A percentile compares a stretch with the other conserved stretches of the same genome.
phyloP scores from a whole-genome alignment of 169 alveolate genomes.

The Plasmodium cynomolgi region DNA sequence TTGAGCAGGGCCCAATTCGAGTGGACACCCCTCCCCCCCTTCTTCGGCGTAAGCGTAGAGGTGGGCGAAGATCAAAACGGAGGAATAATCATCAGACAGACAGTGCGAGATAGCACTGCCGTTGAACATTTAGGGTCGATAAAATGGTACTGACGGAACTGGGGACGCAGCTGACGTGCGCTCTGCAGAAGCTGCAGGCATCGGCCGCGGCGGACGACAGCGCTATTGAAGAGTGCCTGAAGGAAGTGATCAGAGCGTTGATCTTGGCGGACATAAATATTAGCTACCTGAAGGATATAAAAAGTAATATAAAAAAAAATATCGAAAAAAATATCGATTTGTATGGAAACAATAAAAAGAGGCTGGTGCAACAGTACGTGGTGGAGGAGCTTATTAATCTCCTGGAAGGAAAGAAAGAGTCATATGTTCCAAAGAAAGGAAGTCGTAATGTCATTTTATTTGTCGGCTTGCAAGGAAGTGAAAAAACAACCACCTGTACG shows the following conservation, averaged over 20 bases:
- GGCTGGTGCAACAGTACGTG: constrained; percentile 82
- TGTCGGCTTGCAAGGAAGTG: constrained; percentile 99
- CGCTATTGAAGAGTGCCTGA: constrained; percentile 91
- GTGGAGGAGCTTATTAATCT: constrained; percentile 93
- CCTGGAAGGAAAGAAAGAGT: constrained; percentile 93
- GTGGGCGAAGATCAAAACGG: not conserved
- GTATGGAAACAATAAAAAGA: constrained; percentile 87
- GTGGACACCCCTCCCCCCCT: not conserved
- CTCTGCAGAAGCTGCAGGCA: constrained; percentile 94
- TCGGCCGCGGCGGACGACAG: constrained; percentile 94
- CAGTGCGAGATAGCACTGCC: not conserved
- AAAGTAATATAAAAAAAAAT: constrained; percentile 90
- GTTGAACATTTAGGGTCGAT: not conserved
- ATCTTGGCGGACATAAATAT: constrained; percentile 96
- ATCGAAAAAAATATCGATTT: constrained; percentile 86
- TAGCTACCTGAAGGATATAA: constrained; percentile 90
- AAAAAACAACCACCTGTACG: constrained; percentile 99
- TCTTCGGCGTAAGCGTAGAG: not conserved
- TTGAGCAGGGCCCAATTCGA: not conserved
- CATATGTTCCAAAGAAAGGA: constrained; percentile 95
- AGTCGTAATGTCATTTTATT: constrained; percentile 96
- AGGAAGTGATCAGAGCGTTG: constrained; percentile 94
- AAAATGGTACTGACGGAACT: constrained; percentile 98
- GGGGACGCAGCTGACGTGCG: constrained; percentile 94
- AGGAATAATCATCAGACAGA: not conserved